These are phyloP conservation scores for Hypoxylon sp. DNA, from an alignment of 2,329 filamentous ascomycete genomes.

Conservation along the genomic window DNA sequence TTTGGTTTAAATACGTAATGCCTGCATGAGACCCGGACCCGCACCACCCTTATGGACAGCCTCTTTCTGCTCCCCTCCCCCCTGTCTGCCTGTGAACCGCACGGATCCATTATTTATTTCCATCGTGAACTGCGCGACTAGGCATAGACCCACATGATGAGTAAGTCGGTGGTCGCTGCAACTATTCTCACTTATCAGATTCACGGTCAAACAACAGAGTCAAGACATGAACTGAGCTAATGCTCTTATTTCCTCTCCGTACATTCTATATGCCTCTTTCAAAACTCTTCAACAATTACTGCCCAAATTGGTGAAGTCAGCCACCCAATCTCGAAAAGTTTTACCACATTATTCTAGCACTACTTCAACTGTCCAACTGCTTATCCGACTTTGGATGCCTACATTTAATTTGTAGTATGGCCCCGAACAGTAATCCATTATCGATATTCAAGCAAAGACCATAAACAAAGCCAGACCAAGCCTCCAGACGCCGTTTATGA, in stretches of 20 bases:
- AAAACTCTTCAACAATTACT: not conserved
- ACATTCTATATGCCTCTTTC: not conserved
- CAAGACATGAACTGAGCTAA: not conserved
- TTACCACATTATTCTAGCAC: not conserved
- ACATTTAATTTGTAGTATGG: constrained; percentile 12
- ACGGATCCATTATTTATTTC: not conserved
- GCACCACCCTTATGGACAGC: not conserved
- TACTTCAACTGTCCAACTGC: not conserved
- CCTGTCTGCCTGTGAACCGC: not conserved
- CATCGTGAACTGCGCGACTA: not conserved
- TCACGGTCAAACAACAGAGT: constrained; percentile 12
- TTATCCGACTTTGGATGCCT: constrained; percentile 2
- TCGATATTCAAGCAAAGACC: not conserved
- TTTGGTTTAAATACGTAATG: constrained; percentile 24
- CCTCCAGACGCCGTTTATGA: not conserved
- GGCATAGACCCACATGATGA: constrained; percentile 18
- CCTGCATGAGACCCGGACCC: constrained; percentile 19
- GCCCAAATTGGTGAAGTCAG: not conserved
- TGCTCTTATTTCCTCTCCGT: not conserved
- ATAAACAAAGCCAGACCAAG: constrained; percentile 3
- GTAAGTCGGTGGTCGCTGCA: constrained; percentile 4
- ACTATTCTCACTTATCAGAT: constrained; percentile 10
- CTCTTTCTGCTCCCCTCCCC: not conserved
- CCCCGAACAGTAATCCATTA: not conserved
- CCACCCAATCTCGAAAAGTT: not conserved